Conservation (phyloP, 2,329 filamentous ascomycete genomes). For the Akanthomyces dipterigenus region DNA sequence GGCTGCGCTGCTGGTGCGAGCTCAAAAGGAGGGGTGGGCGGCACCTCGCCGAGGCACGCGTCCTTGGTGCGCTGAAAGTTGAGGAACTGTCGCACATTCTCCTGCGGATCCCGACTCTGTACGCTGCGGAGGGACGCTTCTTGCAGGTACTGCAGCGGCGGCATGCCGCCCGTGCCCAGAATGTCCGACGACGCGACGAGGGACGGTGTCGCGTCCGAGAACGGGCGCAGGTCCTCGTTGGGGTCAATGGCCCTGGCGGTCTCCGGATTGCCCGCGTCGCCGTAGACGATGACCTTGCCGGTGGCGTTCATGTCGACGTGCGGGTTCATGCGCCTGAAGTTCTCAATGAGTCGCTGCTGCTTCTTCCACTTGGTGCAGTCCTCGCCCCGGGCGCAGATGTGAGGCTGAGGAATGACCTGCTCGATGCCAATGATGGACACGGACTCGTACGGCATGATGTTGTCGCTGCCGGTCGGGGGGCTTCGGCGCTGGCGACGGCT, state of each 20-base stretch:
- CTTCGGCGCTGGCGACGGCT: slow-evolving; percentile 28
- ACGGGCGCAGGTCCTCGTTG: slow-evolving; percentile 51
- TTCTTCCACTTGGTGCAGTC: slow-evolving; percentile 76
- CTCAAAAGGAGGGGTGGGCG: slow-evolving; percentile 64
- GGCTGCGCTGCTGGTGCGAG: slow-evolving; percentile 38
- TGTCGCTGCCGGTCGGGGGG: slow-evolving; percentile 44
- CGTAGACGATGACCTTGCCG: slow-evolving; percentile 68
- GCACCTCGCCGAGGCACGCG: slow-evolving; percentile 46
- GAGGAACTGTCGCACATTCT: slow-evolving; percentile 88
- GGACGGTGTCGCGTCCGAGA: slow-evolving; percentile 71
- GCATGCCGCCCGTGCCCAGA: slow-evolving; percentile 60
- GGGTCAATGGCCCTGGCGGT: slow-evolving; percentile 53
- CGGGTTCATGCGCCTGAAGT: slow-evolving; percentile 70
- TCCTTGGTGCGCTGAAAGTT: slow-evolving; percentile 62
- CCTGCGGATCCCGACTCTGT: slow-evolving; percentile 72
- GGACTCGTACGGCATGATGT: slow-evolving; percentile 72
- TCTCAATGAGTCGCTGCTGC: slow-evolving; percentile 69
- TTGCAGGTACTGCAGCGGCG: slow-evolving; percentile 63
- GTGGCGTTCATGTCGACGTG: slow-evolving; percentile 46
- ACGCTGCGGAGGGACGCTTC: slow-evolving; percentile 65
- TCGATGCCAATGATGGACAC: slow-evolving; percentile 91
- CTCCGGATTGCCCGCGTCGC: slow-evolving; percentile 70
- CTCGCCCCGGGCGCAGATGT: slow-evolving; percentile 80
- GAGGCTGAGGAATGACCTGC: slow-evolving; percentile 76
- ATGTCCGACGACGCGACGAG: slow-evolving; percentile 88